phyloP scores from a whole-genome alignment of 1,139 yeast species.

The Suhomyces coccinellae region DNA sequence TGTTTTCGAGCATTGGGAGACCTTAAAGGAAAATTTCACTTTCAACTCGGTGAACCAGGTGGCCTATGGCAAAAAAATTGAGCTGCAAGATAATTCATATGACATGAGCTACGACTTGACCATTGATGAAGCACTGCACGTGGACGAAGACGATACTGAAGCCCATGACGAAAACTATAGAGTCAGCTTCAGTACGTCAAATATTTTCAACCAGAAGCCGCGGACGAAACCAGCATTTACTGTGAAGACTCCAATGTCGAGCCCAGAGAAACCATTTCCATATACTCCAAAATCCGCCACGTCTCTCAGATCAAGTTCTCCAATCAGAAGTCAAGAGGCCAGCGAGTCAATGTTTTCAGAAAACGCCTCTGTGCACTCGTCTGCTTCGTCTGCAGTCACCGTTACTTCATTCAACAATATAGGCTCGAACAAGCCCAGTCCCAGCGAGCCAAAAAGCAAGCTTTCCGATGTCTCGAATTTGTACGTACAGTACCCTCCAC shows the following conservation, averaged over 20 bases:
- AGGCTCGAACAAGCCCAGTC: not conserved
- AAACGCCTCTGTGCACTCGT: conserved; percentile 7
- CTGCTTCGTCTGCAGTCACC: conserved; percentile 7
- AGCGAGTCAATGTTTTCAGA: conserved; percentile 10
- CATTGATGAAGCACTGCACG: conserved; percentile 25
- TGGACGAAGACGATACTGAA: conserved; percentile 21
- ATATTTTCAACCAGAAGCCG: conserved; percentile 13
- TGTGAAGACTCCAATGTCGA: conserved; percentile 10
- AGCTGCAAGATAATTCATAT: conserved; percentile 30
- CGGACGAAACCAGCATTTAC: not conserved
- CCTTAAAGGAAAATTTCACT: conserved; percentile 18
- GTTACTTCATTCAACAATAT: conserved; percentile 1
- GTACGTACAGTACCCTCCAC: conserved; percentile 40
- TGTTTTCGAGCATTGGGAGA: conserved; percentile 46
- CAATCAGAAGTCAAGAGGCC: conserved; percentile 6
- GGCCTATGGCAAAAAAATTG: conserved; percentile 20
- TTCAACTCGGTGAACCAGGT: conserved; percentile 22
- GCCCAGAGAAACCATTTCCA: conserved; percentile 8
- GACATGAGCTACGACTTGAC: conserved; percentile 35
- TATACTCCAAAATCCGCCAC: conserved; percentile 11
- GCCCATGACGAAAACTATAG: conserved; percentile 17
- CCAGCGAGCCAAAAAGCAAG: conserved; percentile 7
- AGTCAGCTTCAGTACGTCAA: conserved; percentile 20
- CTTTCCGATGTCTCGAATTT: conserved; percentile 28
- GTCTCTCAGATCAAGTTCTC: conserved; percentile 7